These are phyloP conservation scores for Phytomonas sp. DNA, from an alignment of 208 protist species.

Conservation along the genomic window DNA sequence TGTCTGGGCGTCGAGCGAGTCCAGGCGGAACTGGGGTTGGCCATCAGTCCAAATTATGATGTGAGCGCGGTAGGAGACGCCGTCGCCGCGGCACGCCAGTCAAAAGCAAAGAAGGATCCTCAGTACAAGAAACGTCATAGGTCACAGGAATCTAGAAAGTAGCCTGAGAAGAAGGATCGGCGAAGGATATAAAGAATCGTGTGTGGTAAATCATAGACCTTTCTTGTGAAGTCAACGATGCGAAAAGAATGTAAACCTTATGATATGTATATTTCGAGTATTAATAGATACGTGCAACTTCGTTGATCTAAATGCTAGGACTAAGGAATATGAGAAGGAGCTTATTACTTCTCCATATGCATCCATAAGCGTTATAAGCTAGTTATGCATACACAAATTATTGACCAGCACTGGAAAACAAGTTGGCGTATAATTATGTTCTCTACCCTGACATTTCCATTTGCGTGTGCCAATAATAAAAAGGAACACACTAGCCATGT, in stretches of 20 bases:
- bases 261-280: too few species aligned
- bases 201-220: neutral
- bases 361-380: neutral
- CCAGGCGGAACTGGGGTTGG: slow-evolving; percentile 29
- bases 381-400: too few species aligned
- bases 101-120: slow-evolving; percentile 11
- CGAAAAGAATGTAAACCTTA: neutral
- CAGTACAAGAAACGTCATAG: neutral
- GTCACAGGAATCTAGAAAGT: too few species aligned
- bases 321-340: too few species aligned
- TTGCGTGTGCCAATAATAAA: too few species aligned
- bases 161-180: neutral
- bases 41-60: slow-evolving; percentile 41
- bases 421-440: too few species aligned
- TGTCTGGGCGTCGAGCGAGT: slow-evolving; percentile 27
- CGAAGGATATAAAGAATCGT: neutral
- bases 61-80: slow-evolving; percentile 27
- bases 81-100: slow-evolving; percentile 20
- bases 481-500: too few species aligned
- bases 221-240: neutral
- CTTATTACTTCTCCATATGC: neutral
- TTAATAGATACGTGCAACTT: too few species aligned
- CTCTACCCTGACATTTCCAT: too few species aligned
- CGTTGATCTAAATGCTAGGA: too few species aligned
- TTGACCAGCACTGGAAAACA: too few species aligned